Conservation (phyloP, 139 green algal species). For the Haematococcus sp. region DNA sequence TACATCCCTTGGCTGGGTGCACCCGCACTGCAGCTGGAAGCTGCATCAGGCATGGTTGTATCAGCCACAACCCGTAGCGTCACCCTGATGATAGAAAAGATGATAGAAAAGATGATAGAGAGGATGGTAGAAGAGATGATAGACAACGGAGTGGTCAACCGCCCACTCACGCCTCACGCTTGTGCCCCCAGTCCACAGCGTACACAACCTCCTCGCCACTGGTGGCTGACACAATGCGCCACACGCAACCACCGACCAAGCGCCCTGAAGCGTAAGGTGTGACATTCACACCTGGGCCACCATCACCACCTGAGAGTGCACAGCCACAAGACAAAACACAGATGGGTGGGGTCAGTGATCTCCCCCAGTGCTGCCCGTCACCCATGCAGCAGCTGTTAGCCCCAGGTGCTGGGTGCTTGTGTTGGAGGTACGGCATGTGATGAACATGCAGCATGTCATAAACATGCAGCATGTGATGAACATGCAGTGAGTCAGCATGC, state of each 20-base stretch:
- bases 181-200: slow-evolving; percentile 87
- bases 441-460: background rate
- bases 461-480: too few species aligned
- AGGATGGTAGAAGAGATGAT: too few species aligned
- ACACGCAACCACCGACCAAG: slow-evolving; percentile 83
- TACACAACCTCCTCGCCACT: slow-evolving; percentile 83
- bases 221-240: slow-evolving; percentile 38
- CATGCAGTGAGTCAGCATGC: too few species aligned
- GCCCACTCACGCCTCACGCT: background rate
- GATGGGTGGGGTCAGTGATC: background rate
- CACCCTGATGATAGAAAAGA: too few species aligned
- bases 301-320: background rate
- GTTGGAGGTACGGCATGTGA: background rate
- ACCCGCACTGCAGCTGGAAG: too few species aligned
- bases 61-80: too few species aligned
- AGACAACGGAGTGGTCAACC: too few species aligned
- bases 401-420: background rate
- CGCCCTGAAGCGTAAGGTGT: slow-evolving; percentile 79
- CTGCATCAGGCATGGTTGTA: too few species aligned
- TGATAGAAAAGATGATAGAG: too few species aligned
- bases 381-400: background rate
- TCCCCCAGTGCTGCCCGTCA: background rate
- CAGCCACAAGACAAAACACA: too few species aligned
- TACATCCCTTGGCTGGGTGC: too few species aligned
- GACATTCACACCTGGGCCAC: slow-evolving; percentile 54